These are phyloP conservation scores for Phytophthora fragariaefolia DNA, from an alignment of 352 stramenopile genomes.

Conservation along the genomic window DNA sequence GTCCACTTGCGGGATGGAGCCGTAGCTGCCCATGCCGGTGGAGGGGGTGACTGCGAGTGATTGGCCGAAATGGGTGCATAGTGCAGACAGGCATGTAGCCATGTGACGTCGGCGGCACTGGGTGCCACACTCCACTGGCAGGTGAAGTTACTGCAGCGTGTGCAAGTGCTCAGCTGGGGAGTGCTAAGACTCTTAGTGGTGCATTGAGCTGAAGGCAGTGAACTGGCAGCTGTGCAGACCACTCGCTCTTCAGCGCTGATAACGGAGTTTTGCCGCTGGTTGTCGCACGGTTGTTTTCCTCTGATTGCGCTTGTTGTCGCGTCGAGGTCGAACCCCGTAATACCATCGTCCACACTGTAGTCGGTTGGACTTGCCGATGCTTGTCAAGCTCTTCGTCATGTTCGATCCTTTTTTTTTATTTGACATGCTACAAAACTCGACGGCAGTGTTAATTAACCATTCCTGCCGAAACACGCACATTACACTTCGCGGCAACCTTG, in stretches of 20 bases:
- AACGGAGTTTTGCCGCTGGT: neutral
- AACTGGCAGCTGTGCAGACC: too few species aligned
- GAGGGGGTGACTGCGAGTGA: conserved; percentile 18
- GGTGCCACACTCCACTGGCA: neutral
- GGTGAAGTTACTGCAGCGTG: neutral
- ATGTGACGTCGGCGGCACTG: neutral
- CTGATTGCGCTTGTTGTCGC: conserved; percentile 13
- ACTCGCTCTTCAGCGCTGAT: too few species aligned
- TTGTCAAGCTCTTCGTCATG: neutral
- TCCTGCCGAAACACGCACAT: neutral
- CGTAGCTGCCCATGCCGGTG: conserved; percentile 35
- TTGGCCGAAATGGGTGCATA: conserved; percentile 33
- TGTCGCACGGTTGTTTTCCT: neutral
- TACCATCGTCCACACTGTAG: conserved; percentile 22
- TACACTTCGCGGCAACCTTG: neutral
- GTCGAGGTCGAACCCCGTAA: conserved; percentile 2
- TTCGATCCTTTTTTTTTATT: neutral
- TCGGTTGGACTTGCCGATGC: neutral
- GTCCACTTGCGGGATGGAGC: conserved; percentile 39
- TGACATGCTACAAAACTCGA: neutral
- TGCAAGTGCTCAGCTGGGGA: neutral
- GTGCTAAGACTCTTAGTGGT: too few species aligned
- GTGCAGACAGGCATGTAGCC: neutral
- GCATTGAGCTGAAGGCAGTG: too few species aligned
- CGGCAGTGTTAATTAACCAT: neutral